phyloP scores from a whole-genome alignment of 805 yeast species.

The Metschnikowia noctiluminum region DNA sequence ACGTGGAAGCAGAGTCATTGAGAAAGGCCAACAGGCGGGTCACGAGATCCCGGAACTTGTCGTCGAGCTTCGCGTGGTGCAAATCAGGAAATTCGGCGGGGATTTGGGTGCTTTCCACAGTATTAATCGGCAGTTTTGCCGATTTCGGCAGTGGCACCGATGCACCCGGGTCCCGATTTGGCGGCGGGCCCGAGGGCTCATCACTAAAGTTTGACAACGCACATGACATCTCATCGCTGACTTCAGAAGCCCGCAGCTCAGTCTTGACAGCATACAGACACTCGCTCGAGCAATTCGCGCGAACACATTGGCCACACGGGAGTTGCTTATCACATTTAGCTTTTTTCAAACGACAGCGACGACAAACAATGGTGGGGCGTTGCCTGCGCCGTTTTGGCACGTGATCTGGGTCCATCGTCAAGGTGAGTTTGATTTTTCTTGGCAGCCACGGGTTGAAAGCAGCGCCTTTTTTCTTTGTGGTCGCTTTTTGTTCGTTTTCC shows the following conservation, averaged over 20 bases:
- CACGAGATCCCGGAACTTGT: neutral
- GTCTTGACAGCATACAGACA: constrained; percentile 7
- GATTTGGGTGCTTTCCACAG: neutral
- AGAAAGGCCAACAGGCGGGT: neutral
- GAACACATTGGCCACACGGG: constrained; percentile 15
- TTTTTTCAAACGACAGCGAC: constrained; percentile 17
- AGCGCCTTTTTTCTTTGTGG: too few species aligned
- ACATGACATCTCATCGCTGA: neutral
- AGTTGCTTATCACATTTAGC: constrained; percentile 14
- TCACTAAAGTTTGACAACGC: neutral
- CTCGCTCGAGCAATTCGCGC: constrained; percentile 11
- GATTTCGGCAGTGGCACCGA: neutral
- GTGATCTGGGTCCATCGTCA: neutral
- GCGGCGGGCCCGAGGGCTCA: too few species aligned
- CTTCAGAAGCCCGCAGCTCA: neutral
- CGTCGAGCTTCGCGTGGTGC: neutral
- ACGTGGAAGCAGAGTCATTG: too few species aligned
- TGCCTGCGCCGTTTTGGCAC: constrained; percentile 9
- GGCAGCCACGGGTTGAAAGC: neutral
- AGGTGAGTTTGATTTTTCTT: neutral
- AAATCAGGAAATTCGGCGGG: neutral
- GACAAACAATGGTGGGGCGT: constrained; percentile 16
- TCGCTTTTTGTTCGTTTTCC: too few species aligned
- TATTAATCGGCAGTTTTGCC: neutral
- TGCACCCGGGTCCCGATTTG: too few species aligned